These are phyloP conservation scores for Xylaria sp. DNA, from an alignment of 2,329 filamentous ascomycete species.

Conservation along the genomic window DNA sequence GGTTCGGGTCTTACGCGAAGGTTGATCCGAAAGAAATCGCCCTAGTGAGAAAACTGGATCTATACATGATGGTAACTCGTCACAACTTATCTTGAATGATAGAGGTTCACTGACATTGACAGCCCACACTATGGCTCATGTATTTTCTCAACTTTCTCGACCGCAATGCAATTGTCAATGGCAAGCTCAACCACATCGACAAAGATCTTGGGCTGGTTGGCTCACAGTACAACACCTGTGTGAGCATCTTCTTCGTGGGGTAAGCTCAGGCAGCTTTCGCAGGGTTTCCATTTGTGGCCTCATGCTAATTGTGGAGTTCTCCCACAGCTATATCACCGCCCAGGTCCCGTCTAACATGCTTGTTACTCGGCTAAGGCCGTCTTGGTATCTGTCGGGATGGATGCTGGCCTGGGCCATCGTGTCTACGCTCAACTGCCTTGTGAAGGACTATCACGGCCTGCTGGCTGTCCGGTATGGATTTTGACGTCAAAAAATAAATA, in stretches of 20 bases:
- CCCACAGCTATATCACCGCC: constrained; percentile 27
- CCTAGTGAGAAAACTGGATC: constrained; percentile 52
- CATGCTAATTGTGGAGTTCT: constrained; percentile 24
- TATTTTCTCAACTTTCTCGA: constrained; percentile 49
- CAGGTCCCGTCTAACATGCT: constrained; percentile 30
- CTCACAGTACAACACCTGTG: constrained; percentile 52
- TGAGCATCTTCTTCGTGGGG: constrained; percentile 49
- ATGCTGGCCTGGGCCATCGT: constrained; percentile 32
- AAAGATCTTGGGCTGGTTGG: constrained; percentile 53
- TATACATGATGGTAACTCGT: constrained; percentile 48
- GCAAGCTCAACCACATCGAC: constrained; percentile 54
- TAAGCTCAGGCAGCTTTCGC: constrained; percentile 11
- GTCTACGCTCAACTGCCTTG: constrained; percentile 26
- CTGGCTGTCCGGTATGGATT: constrained; percentile 25
- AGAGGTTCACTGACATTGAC: constrained; percentile 16
- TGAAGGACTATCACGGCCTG: constrained; percentile 31
- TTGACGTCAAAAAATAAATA: not conserved
- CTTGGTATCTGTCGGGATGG: constrained; percentile 29
- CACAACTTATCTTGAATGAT: constrained; percentile 13
- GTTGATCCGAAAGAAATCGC: constrained; percentile 51
- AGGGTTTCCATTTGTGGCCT: not conserved
- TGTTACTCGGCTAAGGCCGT: constrained; percentile 27
- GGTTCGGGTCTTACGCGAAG: constrained; percentile 50
- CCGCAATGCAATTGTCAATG: constrained; percentile 60
- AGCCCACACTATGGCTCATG: constrained; percentile 50